Base-by-base conservation (phyloP, 805 yeast species). In the Teunomyces panamensis region DNA sequence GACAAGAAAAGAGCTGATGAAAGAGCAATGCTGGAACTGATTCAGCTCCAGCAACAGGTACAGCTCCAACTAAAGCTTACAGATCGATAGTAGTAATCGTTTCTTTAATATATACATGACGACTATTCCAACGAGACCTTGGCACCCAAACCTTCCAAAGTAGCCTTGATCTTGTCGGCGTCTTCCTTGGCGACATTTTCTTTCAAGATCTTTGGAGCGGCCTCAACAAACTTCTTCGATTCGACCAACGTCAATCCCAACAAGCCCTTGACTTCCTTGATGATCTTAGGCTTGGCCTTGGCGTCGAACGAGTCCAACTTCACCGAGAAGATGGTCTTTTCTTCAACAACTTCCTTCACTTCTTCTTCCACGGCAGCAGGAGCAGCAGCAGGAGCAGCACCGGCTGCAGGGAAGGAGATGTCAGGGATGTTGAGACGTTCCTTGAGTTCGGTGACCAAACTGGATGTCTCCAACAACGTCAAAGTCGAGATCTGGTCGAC, bases 131-230 rank as follows among this genome's bases (percentile, higher is more conserved):
- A 77, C 49, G 81, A 58, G 63, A 94, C 80, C 80, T 94, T 94
- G 56, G 96, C 99, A 69, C 99, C 99, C 60, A 92, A 80, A 46
- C 83, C 94, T 76, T 94, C 99, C 65, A 94, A 79, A 53, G 96
- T 83, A 51, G 87, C 78, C 78, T 94, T 92, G 67, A 94, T 86
- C 80, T 91, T 90, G 63, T 92, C 97, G 56, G 98, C 98, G 62
- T 94, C 99, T 66, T 89, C 99, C 79, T 94, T 94, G 53, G 96
- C 85, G 52, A 94, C 90, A 60, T 90, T 89, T 61, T 94, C 99
- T 77, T 94, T 94, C 69, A 94, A 78, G 41, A 87, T 77, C 79
- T 94, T 94, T 59, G 99, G 99, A 52, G 99, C 98, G 61, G 89
- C 74, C 77, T 94, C 99, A 49, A 94, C 99, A 57, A 94, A 88